Base-by-base conservation (phyloP, 2,329 filamentous ascomycete genomes). In the Diaporthe velutina region DNA sequence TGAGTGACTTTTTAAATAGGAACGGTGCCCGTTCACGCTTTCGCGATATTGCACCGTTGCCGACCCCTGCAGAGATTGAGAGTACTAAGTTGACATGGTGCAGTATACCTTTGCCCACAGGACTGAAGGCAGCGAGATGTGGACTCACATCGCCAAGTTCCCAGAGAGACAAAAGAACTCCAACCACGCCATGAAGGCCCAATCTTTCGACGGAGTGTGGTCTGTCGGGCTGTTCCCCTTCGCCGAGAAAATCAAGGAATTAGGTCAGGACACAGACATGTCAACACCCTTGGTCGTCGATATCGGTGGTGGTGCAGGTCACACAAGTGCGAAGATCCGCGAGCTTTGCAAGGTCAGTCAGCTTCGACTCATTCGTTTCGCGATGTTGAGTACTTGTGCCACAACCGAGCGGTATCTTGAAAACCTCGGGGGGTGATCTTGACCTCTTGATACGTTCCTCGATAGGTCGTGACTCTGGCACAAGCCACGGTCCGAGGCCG, bases 91-190 rank as follows among this genome's bases (percentile, higher is more conserved):
- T 5, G 19, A 45, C 25, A 10, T 60, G 57, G 35, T 40, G 22
- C 7, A 67, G 64, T 72, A 72, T 25, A 72, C 70, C 1, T 72
- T 54, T 72, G 70, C 70, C n/a, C 70, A 72, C 17, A 60, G 45
- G 45, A 72, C 70, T 7, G 70, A 35, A 17, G 70, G 70, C 2
- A 10, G 9, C 22, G 70, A 64, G 28, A 54, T 61, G 55, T 72
- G 70, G 70, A 3, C n/a, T 12, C 45, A 72, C 22, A 64, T 72
- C 13, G 70, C 70, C 57, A 52, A 42, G 57, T 72, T 72, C 6
- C 70, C 70, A 1, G 57, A 64, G 55, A 40, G 70, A 19, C 70
- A 72, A 30, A 61, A 60, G 13, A 64, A 54, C 10, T 72, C 55
- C 4, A 72, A 72, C 2, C 55, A 17, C 22, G 70, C 70, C 17